Percentiles rank a stretch among this genome's conserved stretches.
These are phyloP conservation scores for Xylogone sp. DNA, from an alignment of 2,329 filamentous ascomycete genomes.

Conservation along the genomic window DNA sequence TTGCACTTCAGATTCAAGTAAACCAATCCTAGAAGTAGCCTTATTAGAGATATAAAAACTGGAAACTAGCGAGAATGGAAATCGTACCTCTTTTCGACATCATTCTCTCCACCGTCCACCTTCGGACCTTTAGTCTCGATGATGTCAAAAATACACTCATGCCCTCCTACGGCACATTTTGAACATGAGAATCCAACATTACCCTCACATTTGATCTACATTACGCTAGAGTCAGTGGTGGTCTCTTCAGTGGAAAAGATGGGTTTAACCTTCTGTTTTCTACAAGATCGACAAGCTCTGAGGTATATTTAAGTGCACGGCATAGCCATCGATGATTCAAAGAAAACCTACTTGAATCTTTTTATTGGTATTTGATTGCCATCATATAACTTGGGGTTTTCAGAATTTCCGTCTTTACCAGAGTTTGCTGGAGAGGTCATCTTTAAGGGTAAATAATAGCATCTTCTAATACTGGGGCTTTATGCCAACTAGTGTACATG, in stretches of 20 bases:
- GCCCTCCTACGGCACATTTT: background rate
- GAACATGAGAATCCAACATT: background rate
- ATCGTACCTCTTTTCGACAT: background rate
- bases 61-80: background rate
- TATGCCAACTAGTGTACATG: no score
- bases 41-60: background rate
- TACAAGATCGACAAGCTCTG: background rate
- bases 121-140: background rate
- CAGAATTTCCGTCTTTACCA: no score
- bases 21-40: background rate
- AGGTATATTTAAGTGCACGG: background rate
- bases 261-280: background rate
- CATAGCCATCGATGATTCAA: no score
- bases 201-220: background rate
- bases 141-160: background rate
- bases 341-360: no score
- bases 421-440: no score
- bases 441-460: no score
- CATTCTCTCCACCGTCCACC: background rate
- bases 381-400: no score
- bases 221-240: background rate
- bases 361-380: background rate
- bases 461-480: no score
- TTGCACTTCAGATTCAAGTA: background rate
- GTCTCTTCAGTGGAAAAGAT: background rate